Evolutionary conservation across 2,329 filamentous ascomycete genomes (phyloP), one percentile per base, ranked within the genome.

Genomic region (Ceratocystis eucalypticola): DNA sequence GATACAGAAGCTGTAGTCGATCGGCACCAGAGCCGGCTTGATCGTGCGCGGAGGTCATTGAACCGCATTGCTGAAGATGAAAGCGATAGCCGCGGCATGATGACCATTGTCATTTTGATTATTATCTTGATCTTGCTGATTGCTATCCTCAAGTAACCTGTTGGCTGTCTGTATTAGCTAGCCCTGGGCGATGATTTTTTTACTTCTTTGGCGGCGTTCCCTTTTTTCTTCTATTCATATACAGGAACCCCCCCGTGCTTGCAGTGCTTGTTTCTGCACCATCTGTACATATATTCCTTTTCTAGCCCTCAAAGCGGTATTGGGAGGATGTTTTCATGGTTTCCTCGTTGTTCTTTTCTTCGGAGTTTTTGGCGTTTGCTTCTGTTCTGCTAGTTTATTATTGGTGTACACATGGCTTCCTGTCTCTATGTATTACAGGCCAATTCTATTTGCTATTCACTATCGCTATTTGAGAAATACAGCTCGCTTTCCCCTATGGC

Each of bases 21-120:
- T 74, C 80, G 92, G 67, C 92, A 97, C 76, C 83, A 88, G 74
- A 80, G 79, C 30, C 85, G 89, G 62, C 79, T 99, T 64, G 84
- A 91, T 70, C 80, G 89, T 8, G 94, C 93, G 41, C 82, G 85
- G 71, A 83, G 82, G 70, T 81, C 87, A 70, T 77, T 99, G 69
- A 86, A 87, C 50, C 82, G 81, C 70, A 84, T 97, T 68, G 83
- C 88, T 10, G 79, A 85, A 70, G 86, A 85, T 69, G 91, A 91
- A 1, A 84, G 85, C 71, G 91, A 96, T 73, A 94, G 93, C 75
- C 90, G 88, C 83, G 91, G 93, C 77, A 86, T 94, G 85, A 87
- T 85, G 66, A 82, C 87, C 33, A 89, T 95, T 67, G 85, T 96
- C 70, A 82, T 87, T 20, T 77, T 96, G 73, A 94, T 96, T 71